phyloP scores from a whole-genome alignment of 495 filamentous ascomycete genomes.

The Pyrenula massariospora region DNA sequence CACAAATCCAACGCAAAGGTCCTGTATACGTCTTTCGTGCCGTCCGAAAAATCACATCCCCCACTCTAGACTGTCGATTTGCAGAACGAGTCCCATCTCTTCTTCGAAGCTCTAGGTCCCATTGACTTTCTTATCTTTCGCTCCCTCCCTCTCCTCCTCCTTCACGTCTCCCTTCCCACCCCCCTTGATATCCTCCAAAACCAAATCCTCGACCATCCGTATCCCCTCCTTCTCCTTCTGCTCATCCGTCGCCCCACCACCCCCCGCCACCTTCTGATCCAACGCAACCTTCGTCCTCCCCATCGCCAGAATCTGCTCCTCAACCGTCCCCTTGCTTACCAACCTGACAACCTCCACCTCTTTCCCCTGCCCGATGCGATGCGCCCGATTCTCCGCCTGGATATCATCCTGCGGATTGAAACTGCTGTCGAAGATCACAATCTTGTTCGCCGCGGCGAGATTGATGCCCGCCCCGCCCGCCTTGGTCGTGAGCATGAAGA shows the following conservation, averaged over 20 bases:
- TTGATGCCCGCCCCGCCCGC: constrained; percentile 95
- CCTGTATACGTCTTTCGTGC: no score
- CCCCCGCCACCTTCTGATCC: constrained; percentile 70
- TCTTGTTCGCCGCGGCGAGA: constrained; percentile 87
- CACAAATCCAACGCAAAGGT: no score
- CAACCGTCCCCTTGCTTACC: constrained; percentile 73
- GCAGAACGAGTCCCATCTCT: no score
- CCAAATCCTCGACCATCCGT: constrained; percentile 55
- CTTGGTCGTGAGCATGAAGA: constrained; percentile 86
- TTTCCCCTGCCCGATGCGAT: constrained; percentile 81
- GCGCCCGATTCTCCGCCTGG: constrained; percentile 92
- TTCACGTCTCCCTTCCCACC: neutral
- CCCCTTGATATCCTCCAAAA: constrained; percentile 11
- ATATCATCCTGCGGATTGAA: constrained; percentile 97
- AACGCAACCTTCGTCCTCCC: constrained; percentile 89
- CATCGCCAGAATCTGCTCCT: constrained; percentile 82
- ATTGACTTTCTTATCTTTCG: neutral
- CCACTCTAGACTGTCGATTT: no score
- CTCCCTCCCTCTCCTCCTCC: neutral
- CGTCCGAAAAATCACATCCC: no score
- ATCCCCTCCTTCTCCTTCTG: constrained; percentile 45
- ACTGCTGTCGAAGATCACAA: constrained; percentile 88
- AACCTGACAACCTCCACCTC: constrained; percentile 81
- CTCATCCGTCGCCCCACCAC: constrained; percentile 33
- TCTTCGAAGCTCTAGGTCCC: no score